A percentile compares a stretch with the other conserved stretches of the same genome.
Conservation (phyloP, 192 early-diverging fungal species). For the Linnemannia schmuckeri region DNA sequence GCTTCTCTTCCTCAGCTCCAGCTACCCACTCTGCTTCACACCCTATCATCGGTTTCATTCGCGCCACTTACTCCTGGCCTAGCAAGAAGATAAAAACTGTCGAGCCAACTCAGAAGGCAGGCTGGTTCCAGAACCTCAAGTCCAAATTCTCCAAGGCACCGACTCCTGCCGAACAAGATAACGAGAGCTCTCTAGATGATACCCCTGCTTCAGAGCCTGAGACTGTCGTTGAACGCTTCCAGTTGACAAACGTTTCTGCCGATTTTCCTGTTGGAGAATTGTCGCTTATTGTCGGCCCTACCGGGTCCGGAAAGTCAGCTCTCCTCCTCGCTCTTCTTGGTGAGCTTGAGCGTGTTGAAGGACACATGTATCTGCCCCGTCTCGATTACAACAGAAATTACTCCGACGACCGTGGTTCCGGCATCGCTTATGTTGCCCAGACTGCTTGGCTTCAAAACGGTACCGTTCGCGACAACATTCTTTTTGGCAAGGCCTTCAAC, state of each 20-base stretch:
- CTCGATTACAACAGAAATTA: conserved; percentile 15
- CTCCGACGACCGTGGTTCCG: conserved; percentile 58
- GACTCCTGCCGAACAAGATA: conserved; percentile 63
- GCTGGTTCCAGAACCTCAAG: background rate
- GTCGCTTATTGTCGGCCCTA: conserved; percentile 84
- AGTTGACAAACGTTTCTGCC: conserved; percentile 71
- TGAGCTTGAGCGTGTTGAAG: conserved; percentile 70
- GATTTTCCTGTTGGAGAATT: conserved; percentile 74
- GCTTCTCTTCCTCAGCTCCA: conserved; percentile 11
- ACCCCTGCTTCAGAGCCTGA: conserved; percentile 43
- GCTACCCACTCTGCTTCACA: background rate
- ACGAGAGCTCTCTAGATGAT: conserved; percentile 26
- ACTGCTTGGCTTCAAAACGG: conserved; percentile 74
- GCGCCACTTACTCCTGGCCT: conserved; percentile 74
- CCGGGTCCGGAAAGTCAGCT: conserved; percentile 88
- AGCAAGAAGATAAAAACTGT: conserved; percentile 43
- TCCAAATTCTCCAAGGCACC: background rate
- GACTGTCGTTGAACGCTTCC: conserved; percentile 50
- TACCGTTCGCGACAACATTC: conserved; percentile 79
- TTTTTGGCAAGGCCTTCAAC: conserved; percentile 82
- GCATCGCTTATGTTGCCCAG: conserved; percentile 85
- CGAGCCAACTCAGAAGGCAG: conserved; percentile 11
- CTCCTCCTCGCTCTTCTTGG: conserved; percentile 83
- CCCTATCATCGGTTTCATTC: conserved; percentile 66
- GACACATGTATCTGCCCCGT: conserved; percentile 54